Evolutionary conservation across 345 rosid genomes (phyloP), one percentile per base, ranked within the genome.

Genomic region (Syzygium jambos): DNA sequence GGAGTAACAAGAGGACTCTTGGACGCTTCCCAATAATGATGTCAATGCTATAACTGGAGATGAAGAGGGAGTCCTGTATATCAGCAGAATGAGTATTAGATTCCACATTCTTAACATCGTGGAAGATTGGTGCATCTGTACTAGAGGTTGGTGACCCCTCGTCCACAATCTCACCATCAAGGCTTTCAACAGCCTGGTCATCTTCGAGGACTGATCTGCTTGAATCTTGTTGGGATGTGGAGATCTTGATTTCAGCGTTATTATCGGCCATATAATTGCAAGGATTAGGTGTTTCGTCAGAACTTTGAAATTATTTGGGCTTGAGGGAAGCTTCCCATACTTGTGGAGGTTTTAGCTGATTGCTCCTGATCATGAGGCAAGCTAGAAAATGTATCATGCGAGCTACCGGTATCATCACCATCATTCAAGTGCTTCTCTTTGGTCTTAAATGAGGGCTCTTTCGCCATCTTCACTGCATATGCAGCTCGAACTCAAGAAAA

Each of bases 401-500:
- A 95, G 91, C 98, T 94, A 86, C 84, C 89, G 51, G 91, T 88
- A 89, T 96, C 99, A 83, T 96, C 98, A 85, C 86, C 93, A 51
- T 96, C 99, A 93, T 92, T 96, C 90, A 94, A 87, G 88, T 91
- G 93, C 93, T 94, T 96, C 91, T 96, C 99, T 89, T 96, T 97
- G 6, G 93, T 89, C 89, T 93, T 95, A 65, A 90, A 92, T 55
- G 99, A 95, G 86, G 96, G 95, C 86, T 90, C 93, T 91, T 92
- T 95, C 51, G 96, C 96, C 98, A 94, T 92, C 93, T 93, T 96
- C 90, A 98, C 96, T 17, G 99, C 96, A 93, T 92, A 92, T 90
- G 94, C 94, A 86, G 99, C 98, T 99, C 99, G 96, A 90, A 93
- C 92, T 89, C 99, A 98, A 87, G 98, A 96, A 91, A 98, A 98